Evolutionary conservation across 208 protist species (phyloP).

Genomic region (Naegleria lovaniensis): DNA sequence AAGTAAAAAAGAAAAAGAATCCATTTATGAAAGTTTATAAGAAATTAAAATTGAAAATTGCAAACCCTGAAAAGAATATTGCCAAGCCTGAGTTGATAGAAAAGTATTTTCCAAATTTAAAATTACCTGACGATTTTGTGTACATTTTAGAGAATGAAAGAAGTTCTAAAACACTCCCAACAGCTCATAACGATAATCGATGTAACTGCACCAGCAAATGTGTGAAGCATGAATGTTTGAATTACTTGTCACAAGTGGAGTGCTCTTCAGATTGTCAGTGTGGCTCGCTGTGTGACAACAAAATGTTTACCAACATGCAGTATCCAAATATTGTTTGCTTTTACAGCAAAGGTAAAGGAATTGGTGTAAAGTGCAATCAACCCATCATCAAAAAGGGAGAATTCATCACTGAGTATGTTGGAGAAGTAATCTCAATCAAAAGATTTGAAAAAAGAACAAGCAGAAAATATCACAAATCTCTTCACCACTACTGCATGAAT

Average conservation of each 20-base stretch:
- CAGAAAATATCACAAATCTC: constrained; percentile 43
- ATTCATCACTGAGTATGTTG: constrained; percentile 62
- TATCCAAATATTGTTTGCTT: background rate
- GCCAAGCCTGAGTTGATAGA: background rate
- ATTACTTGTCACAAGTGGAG: background rate
- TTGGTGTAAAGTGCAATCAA: constrained; percentile 10
- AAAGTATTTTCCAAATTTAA: background rate
- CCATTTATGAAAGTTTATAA: background rate
- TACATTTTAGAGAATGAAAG: background rate
- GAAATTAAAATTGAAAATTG: background rate
- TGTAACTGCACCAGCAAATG: background rate
- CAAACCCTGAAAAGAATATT: background rate
- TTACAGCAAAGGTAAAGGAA: background rate
- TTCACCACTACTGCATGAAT: constrained; percentile 62
- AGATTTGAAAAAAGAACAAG: constrained; percentile 53
- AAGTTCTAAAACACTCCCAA: background rate
- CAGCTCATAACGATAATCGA: background rate
- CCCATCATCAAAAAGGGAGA: constrained; percentile 20
- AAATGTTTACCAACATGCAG: background rate
- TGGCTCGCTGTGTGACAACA: background rate
- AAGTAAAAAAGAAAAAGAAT: background rate
- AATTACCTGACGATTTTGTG: background rate
- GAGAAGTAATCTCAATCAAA: constrained; percentile 45
- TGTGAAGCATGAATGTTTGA: background rate
- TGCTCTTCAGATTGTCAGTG: background rate